Percentiles rank a stretch among this genome's conserved stretches.
Evolutionary conservation across 2,329 filamentous ascomycete species (phyloP).

Genomic region (Chrysosporium keratinophilum): DNA sequence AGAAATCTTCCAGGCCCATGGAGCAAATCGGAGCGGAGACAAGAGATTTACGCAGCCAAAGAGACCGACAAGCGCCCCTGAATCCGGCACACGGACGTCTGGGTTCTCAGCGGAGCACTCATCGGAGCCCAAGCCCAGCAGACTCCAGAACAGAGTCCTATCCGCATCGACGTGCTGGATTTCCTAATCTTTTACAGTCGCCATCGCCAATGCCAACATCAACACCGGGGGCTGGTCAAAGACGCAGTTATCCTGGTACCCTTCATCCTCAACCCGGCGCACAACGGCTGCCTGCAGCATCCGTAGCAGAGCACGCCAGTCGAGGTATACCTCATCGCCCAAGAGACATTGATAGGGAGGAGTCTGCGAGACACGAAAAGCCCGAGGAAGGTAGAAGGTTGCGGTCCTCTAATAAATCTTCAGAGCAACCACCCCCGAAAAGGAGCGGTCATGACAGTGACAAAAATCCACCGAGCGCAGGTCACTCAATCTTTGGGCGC

Average conservation of each 20-base stretch:
- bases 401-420: conserved; percentile 1
- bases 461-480: neutral
- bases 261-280: neutral
- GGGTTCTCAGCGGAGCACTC: neutral
- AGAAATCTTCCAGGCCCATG: neutral
- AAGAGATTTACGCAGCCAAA: too few species aligned
- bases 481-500: neutral
- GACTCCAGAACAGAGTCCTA: neutral
- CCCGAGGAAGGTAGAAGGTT: conserved; percentile 1
- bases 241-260: neutral
- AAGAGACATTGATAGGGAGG: neutral
- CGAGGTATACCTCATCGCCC: neutral
- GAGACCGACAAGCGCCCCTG: too few species aligned
- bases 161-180: neutral
- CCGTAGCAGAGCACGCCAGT: neutral
- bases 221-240: neutral
- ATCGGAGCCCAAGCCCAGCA: neutral
- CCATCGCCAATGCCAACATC: neutral
- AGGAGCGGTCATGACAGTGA: neutral
- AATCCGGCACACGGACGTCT: neutral
- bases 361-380: neutral
- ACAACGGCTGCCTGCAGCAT: neutral
- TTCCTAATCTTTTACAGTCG: too few species aligned
- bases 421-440: conserved; percentile 1
- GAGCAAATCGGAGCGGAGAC: neutral